Percentiles rank a stretch among this genome's conserved stretches.
These are phyloP conservation scores for Coccomyxa subellipsoidea DNA, from an alignment of 163 green algal genomes.

Conservation along the genomic window DNA sequence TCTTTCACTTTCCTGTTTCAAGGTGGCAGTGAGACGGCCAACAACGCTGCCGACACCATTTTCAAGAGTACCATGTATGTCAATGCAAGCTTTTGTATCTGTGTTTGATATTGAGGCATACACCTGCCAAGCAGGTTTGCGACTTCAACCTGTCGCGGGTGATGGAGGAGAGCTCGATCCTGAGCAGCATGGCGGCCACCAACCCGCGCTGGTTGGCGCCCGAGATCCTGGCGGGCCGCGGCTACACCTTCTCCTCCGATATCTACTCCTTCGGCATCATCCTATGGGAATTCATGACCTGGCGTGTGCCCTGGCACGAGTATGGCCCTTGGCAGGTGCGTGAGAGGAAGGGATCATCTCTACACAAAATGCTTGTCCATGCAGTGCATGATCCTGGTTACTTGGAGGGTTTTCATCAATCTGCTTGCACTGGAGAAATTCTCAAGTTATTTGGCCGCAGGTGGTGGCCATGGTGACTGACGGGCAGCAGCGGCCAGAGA, in stretches of 20 bases:
- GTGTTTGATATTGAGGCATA: neutral
- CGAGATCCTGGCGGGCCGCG: slow-evolving; percentile 50
- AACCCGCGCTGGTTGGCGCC: slow-evolving; percentile 76
- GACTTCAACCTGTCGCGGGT: slow-evolving; percentile 61
- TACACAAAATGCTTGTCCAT: too few species aligned
- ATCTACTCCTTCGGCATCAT: slow-evolving; percentile 70
- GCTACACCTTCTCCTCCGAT: slow-evolving; percentile 52
- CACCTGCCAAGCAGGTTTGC: slow-evolving; percentile 28
- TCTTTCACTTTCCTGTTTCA: too few species aligned
- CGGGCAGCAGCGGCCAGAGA: slow-evolving; percentile 29
- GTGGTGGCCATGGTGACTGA: slow-evolving; percentile 49
- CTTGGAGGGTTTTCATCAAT: too few species aligned
- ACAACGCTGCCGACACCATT: too few species aligned
- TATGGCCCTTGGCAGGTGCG: slow-evolving; percentile 45
- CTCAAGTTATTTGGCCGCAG: too few species aligned
- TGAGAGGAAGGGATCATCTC: too few species aligned
- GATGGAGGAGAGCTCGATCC: slow-evolving; percentile 39
- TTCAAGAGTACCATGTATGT: too few species aligned
- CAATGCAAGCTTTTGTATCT: neutral
- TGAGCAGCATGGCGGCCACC: slow-evolving; percentile 48
- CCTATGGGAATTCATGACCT: slow-evolving; percentile 70
- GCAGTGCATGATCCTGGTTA: too few species aligned
- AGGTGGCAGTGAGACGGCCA: too few species aligned
- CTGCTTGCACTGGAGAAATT: too few species aligned
- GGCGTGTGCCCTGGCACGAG: slow-evolving; percentile 59